phyloP scores from a whole-genome alignment of 257 asterid genomes.

The Linaria vulgaris region DNA sequence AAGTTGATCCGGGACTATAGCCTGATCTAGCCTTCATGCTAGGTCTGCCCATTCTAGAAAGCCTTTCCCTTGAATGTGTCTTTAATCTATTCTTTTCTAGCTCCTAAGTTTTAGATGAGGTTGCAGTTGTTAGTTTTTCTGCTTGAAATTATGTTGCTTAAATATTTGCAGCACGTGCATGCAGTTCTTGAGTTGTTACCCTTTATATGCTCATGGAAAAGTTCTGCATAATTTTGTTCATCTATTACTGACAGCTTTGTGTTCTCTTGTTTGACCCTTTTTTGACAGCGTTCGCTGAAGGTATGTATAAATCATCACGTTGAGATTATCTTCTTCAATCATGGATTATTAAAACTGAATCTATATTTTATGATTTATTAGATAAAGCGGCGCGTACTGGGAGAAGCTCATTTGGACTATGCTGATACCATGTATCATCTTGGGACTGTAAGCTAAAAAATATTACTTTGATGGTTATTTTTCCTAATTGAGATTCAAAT shows the following conservation, averaged over 20 bases:
- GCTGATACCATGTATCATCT: constrained; percentile 94
- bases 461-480: background rate
- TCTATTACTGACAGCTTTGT: constrained; percentile 25
- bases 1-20: too few species aligned
- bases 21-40: too few species aligned
- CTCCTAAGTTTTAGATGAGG: constrained; percentile 1
- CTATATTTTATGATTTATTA: constrained; percentile 33
- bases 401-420: constrained; percentile 77
- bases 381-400: constrained; percentile 86
- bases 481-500: background rate
- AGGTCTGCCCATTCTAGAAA: too few species aligned
- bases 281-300: constrained; percentile 89
- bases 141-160: background rate
- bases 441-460: constrained; percentile 67
- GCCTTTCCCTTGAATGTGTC: too few species aligned
- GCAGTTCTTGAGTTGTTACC: background rate
- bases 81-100: too few species aligned
- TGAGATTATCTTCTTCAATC: constrained; percentile 27
- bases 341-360: constrained; percentile 24
- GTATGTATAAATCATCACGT: constrained; percentile 43
- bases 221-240: constrained; percentile 23
- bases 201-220: constrained; percentile 10
- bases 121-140: constrained; percentile 9
- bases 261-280: constrained; percentile 29
- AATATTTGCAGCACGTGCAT: background rate